Conservation (phyloP, 805 yeast genomes). For the Priceomyces medius region DNA sequence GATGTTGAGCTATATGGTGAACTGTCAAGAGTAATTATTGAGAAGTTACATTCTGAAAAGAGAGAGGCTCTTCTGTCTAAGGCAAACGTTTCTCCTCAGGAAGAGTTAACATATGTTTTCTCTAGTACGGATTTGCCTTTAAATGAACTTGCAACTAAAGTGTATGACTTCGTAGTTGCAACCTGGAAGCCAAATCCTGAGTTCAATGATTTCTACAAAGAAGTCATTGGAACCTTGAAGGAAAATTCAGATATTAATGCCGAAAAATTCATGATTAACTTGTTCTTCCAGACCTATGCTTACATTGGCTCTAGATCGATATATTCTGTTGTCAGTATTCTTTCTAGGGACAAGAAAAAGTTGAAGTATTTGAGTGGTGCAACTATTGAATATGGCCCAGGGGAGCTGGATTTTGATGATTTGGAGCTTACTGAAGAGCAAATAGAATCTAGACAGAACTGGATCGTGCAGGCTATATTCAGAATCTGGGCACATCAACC, state of each 20-base stretch:
- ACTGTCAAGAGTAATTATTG: conserved; percentile 24
- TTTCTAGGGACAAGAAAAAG: conserved; percentile 40
- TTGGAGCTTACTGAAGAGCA: conserved; percentile 23
- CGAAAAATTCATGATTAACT: conserved; percentile 48
- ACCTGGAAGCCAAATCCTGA: conserved; percentile 40
- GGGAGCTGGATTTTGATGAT: conserved; percentile 29
- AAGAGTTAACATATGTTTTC: conserved; percentile 37
- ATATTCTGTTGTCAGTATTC: conserved; percentile 45
- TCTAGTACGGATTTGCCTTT: conserved; percentile 38
- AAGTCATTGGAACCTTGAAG: conserved; percentile 21
- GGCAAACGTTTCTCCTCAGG: conserved; percentile 31
- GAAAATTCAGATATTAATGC: conserved; percentile 20
- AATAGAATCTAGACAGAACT: conserved; percentile 27
- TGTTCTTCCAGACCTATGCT: conserved; percentile 69
- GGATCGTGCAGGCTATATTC: conserved; percentile 40
- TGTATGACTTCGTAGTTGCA: conserved; percentile 40
- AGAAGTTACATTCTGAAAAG: conserved; percentile 21
- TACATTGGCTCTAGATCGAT: conserved; percentile 86
- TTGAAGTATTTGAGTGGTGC: conserved; percentile 38
- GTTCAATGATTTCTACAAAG: conserved; percentile 32
- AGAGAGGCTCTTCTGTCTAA: conserved; percentile 16
- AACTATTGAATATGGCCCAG: conserved; percentile 21
- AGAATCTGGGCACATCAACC: conserved; percentile 47
- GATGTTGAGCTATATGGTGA: conserved; percentile 38
- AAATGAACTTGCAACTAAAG: conserved; percentile 34